Evolutionary conservation across 2,329 filamentous ascomycete species (phyloP), one percentile per base, ranked within the genome.

Genomic region (Dactylellina parvicollis): DNA sequence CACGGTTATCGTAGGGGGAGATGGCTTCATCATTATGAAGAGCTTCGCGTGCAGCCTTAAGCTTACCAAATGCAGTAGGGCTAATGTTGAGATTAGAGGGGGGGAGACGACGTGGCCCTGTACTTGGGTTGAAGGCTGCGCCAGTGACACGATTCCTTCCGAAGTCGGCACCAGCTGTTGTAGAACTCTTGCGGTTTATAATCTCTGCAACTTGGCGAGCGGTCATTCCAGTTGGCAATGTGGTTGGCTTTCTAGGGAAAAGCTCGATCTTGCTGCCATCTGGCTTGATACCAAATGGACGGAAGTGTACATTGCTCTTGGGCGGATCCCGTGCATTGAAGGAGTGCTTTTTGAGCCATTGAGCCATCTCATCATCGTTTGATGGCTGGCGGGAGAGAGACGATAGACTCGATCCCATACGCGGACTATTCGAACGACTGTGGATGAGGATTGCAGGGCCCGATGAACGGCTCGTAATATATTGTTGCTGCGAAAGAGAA

Each of bases 161-260:
- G 14, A 16, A 12, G 26, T 50, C 32, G n/a, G 5, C 12, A 30
- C 1, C 46, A 12, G 46, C 18, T 1, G 9, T 47, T 22, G 42
- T 20, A 30, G 61, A 32, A 34, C 20, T 42, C 12, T 16, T 36
- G 16, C 50, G 50, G 20, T 57, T 40, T 24, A 66, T 32, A 18
- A 49, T 40, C 18, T 44, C 50, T 36, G 54, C 36, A 18, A 66
- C 26, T 40, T 66, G 36, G 1, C 57, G 38, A 8, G 28, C 50
- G 8, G 50, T 56, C 12, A 66, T 36, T n/a, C 52, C 62, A 16
- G 30, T 66, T 1, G 40, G 26, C 20, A 56, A 49, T 3, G 18
- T 22, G 1, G 20, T 36, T 28, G 26, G 26, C 24, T 34, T 56
- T 12, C 20, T 22, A 10, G 30, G 22, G 3, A 16, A n/a, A 10